Percentiles rank a stretch among this genome's conserved stretches.
Conservation (phyloP, 148 eudicot genomes). For the Fagopyrum esculentum region DNA sequence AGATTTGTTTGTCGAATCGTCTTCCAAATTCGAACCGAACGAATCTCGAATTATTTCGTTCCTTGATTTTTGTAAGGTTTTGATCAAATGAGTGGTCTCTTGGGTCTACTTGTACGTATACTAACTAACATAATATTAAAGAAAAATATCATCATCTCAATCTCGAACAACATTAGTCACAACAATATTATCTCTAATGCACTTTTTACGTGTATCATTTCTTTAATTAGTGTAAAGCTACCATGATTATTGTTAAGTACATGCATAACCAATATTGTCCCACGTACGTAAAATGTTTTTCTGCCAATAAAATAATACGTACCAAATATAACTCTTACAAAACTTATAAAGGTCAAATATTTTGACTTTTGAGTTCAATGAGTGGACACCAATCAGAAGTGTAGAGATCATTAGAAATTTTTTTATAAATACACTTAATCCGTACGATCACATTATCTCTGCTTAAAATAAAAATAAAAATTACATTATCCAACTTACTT, state of each 20-base stretch:
- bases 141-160: no score
- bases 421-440: background rate
- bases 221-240: background rate
- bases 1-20: no score
- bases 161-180: no score
- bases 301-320: background rate
- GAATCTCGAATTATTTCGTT: no score
- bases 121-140: no score
- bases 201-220: background rate
- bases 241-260: background rate
- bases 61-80: no score
- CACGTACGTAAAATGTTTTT: background rate
- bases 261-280: background rate
- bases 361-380: constrained; percentile 1
- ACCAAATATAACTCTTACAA: no score
- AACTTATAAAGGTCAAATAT: background rate
- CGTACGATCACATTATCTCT: background rate
- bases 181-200: background rate
- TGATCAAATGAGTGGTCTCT: no score
- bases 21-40: no score
- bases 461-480: background rate
- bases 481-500: background rate
- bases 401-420: background rate
- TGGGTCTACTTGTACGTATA: no score
- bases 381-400: background rate